These are phyloP conservation scores for Fusarium nanum DNA, from an alignment of 2,329 filamentous ascomycete species.

Conservation along the genomic window DNA sequence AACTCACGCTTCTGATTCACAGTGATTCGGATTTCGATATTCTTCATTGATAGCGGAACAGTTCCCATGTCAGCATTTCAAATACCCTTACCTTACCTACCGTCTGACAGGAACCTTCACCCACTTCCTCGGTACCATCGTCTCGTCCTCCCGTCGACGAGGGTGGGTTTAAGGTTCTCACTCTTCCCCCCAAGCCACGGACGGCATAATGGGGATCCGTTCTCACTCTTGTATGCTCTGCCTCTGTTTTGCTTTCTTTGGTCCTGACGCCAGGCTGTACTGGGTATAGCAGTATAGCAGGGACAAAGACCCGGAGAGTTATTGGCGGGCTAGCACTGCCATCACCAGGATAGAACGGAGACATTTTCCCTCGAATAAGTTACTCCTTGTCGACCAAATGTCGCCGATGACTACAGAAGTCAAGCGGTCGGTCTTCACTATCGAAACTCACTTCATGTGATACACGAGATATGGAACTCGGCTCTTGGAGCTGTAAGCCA, in stretches of 20 bases:
- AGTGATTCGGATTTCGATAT: background rate
- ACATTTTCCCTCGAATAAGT: slow-evolving; percentile 5
- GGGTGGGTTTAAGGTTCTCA: slow-evolving; percentile 48
- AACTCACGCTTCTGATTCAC: background rate
- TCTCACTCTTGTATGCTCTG: slow-evolving; percentile 9
- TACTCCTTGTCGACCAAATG: background rate
- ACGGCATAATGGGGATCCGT: slow-evolving; percentile 32
- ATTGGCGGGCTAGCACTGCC: slow-evolving; percentile 23
- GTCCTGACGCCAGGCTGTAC: slow-evolving; percentile 8
- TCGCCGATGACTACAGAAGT: slow-evolving; percentile 8
- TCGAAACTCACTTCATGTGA: slow-evolving; percentile 3
- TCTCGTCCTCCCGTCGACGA: slow-evolving; percentile 37
- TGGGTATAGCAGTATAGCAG: background rate
- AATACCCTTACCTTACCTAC: background rate
- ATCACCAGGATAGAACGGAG: slow-evolving; percentile 31
- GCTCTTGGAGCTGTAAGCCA: background rate
- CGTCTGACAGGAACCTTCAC: slow-evolving; percentile 14
- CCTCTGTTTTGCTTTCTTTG: background rate
- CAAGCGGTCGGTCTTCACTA: background rate
- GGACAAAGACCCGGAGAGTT: slow-evolving; percentile 18
- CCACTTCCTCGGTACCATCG: slow-evolving; percentile 28
- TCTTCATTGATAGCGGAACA: background rate
- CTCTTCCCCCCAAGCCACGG: slow-evolving; percentile 42
- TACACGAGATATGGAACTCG: background rate
- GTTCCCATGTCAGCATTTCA: background rate